Conservation (phyloP, 306 rosid species). For the Begonia loranthoides region DNA sequence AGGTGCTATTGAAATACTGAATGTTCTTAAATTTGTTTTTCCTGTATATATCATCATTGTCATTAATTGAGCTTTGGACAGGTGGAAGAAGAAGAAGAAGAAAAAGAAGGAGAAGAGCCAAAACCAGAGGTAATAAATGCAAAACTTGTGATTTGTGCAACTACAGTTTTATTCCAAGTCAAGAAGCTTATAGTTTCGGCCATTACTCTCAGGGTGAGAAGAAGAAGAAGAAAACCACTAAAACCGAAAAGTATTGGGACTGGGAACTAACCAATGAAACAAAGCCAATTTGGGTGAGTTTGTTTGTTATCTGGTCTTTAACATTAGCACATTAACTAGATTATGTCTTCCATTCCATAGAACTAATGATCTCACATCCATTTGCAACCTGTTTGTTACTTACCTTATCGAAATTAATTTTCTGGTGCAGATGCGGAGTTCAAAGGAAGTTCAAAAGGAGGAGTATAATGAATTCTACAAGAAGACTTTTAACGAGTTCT, state of each 20-base stretch:
- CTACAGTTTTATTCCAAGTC: too few relatives aligned
- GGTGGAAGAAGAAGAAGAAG: constrained; percentile 99
- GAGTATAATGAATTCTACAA: constrained; percentile 91
- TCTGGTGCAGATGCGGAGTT: constrained; percentile 60
- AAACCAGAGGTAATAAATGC: constrained; percentile 46
- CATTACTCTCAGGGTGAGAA: constrained; percentile 43
- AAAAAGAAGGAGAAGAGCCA: constrained; percentile 85
- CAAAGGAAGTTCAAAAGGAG: constrained; percentile 76
- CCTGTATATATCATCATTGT: background rate
- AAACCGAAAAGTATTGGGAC: constrained; percentile 96
- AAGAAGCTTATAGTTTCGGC: too few relatives aligned
- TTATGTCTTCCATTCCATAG: too few relatives aligned
- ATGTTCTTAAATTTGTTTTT: background rate
- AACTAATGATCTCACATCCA: too few relatives aligned
- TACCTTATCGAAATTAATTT: constrained; percentile 4
- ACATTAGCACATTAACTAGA: too few relatives aligned
- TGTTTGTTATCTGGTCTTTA: background rate
- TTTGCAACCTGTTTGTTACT: background rate
- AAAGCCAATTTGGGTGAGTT: constrained; percentile 96
- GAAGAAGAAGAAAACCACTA: constrained; percentile 55
- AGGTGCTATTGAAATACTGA: background rate
- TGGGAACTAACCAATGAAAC: constrained; percentile 95
- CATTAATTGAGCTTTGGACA: constrained; percentile 15
- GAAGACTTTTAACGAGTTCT: constrained; percentile 74
- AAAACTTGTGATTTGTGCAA: background rate